phyloP scores from a whole-genome alignment of 305 asterid genomes.

The Plantago coronopus region DNA sequence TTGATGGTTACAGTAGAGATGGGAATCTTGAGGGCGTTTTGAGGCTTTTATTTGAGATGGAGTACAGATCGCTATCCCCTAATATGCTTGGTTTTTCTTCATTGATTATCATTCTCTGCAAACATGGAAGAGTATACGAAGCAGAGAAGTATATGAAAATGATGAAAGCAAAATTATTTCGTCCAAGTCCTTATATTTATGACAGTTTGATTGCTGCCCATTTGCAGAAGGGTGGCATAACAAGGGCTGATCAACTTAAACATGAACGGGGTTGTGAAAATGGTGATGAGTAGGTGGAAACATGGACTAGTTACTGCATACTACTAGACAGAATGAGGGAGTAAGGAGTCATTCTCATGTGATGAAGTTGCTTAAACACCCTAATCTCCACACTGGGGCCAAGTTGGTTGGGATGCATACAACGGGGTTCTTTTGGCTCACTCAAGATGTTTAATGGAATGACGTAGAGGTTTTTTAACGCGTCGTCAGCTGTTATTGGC shows the following conservation, averaged over 20 bases:
- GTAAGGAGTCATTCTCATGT: constrained; percentile 38
- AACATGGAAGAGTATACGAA: constrained; percentile 48
- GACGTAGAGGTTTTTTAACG: constrained; percentile 49
- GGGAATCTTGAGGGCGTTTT: constrained; percentile 41
- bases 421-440: constrained; percentile 62
- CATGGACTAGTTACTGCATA: no score
- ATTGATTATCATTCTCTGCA: constrained; percentile 40
- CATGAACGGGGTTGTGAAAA: constrained; percentile 16
- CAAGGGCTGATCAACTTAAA: constrained; percentile 31
- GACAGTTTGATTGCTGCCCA: constrained; percentile 32
- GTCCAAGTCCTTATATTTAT: constrained; percentile 33
- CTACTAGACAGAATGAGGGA: no score
- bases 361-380: constrained; percentile 27
- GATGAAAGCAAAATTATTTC: constrained; percentile 35
- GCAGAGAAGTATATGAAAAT: constrained; percentile 38
- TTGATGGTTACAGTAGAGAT: constrained; percentile 51
- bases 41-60: constrained; percentile 69
- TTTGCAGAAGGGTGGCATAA: constrained; percentile 33
- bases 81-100: constrained; percentile 29
- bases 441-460: constrained; percentile 50
- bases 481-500: constrained; percentile 77
- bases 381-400: constrained; percentile 53
- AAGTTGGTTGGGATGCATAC: constrained; percentile 63
- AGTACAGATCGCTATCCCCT: constrained; percentile 47
- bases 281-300: no score